Evolutionary conservation across 2,329 filamentous ascomycete species (phyloP), one percentile per base, ranked within the genome.

Genomic region (Zelopaecilomyces penicillatus): DNA sequence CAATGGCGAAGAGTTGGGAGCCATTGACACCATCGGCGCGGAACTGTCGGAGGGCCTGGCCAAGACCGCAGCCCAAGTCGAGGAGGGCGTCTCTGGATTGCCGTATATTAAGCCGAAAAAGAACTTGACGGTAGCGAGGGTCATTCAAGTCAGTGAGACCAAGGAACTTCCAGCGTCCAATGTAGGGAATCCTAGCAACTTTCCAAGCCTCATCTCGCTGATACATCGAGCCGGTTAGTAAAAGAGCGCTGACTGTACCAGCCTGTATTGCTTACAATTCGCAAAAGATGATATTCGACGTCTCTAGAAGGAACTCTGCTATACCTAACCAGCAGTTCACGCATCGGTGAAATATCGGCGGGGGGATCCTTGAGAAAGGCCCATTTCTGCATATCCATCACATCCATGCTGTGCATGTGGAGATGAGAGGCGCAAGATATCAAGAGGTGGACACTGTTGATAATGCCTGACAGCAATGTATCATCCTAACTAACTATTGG

Each of bases 41-140:
- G 29, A 76, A 65, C 52, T 74, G 69, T n/a, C 73, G 67, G 30
- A 75, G 59, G 6, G 69, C 61, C 51, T 75, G 72, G 11, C 71
- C 73, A 33, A 76, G 61, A 46, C 72, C 70, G 52, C 73, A 76
- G 37, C 72, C 72, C 1, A 77, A 55, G 50, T 76, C 73, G 8
- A 75, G 63, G 9, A 75, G 61, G 5, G 61, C 59, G 44, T 69
- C 66, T 28, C 54, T 52, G 4, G 69, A 69, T 30, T 57, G 53
- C 11, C 61, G 55, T 29, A 64, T 55, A 10, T 60, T 65, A 31
- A 74, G 63, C 30, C 69, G 64, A 42, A 63, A 62, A 19, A 73
- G 59, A 6, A 65, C 67, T 39, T 66, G 58, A 41, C 63, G 66
- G 50, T 73, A 72, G 39, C 62, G 64, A 5, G 65, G 59, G 48